These are phyloP conservation scores for Cryphonectria nitschkei DNA, from an alignment of 2,329 filamentous ascomycete species.

Conservation along the genomic window DNA sequence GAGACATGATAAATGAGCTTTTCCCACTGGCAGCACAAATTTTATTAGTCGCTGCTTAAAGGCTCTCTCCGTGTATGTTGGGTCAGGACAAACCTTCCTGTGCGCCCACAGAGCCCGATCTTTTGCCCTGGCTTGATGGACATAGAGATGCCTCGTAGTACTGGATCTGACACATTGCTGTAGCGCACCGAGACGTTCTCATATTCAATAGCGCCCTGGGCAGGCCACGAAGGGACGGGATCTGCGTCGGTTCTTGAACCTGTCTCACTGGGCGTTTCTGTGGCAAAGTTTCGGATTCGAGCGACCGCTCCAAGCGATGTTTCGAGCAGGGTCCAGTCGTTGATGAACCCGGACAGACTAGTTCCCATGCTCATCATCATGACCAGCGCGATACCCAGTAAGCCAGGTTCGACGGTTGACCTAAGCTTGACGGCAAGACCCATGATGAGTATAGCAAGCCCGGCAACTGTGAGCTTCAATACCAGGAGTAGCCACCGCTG, in stretches of 20 bases:
- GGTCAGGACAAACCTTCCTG: not conserved
- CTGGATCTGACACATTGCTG: not conserved
- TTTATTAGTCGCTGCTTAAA: not conserved
- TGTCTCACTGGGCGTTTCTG: not conserved
- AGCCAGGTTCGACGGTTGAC: not conserved
- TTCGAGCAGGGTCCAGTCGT: not conserved
- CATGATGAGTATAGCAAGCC: not conserved
- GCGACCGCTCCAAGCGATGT: not conserved
- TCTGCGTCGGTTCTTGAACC: not conserved
- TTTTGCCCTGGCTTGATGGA: not conserved
- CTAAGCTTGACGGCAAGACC: not conserved
- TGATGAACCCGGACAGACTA: not conserved
- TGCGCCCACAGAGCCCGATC: not conserved
- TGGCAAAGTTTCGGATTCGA: not conserved
- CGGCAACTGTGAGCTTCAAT: not conserved
- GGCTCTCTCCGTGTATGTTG: not conserved
- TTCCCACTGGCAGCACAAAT: not conserved
- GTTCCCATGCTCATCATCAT: not conserved
- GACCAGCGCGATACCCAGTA: not conserved
- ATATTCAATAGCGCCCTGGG: not conserved
- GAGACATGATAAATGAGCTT: not conserved
- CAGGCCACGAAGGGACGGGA: not conserved
- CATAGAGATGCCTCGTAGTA: not conserved
- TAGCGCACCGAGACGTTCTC: not conserved
- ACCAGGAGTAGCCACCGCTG: not conserved